A percentile compares a stretch with the other conserved stretches of the same genome.
phyloP scores from a whole-genome alignment of 2,329 filamentous ascomycete genomes.

The Cladorrhinum sp. region DNA sequence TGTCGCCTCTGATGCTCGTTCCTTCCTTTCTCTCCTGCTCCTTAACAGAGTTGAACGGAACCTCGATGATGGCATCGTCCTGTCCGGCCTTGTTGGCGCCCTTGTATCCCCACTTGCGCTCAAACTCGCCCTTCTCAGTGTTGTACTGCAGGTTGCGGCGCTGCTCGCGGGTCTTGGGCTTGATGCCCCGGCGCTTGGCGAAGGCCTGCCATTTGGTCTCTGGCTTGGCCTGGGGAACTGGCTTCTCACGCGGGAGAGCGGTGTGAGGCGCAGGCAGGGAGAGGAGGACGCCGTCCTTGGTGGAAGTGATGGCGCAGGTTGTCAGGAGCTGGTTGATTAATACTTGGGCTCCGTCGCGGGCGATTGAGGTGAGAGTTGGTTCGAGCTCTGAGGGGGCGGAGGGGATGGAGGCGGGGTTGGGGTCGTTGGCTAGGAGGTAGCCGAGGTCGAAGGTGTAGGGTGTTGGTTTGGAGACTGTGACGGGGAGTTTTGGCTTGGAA shows the following conservation, averaged over 20 bases:
- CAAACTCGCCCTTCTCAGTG: slow-evolving; percentile 81
- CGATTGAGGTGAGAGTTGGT: slow-evolving; percentile 65
- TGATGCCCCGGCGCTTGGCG: slow-evolving; percentile 95
- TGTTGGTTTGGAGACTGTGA: slow-evolving; percentile 75
- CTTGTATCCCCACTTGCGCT: slow-evolving; percentile 92
- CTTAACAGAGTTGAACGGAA: slow-evolving; percentile 78
- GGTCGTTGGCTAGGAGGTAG: slow-evolving; percentile 79
- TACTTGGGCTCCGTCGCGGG: slow-evolving; percentile 86
- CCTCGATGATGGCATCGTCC: slow-evolving; percentile 86
- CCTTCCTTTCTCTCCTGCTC: slow-evolving; percentile 62
- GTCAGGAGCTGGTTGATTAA: slow-evolving; percentile 93
- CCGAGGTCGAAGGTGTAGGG: slow-evolving; percentile 94
- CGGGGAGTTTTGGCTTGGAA: slow-evolving; percentile 50
- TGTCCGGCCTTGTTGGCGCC: slow-evolving; percentile 82
- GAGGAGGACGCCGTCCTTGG: slow-evolving; percentile 69
- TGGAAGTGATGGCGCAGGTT: slow-evolving; percentile 75
- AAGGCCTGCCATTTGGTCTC: slow-evolving; percentile 96
- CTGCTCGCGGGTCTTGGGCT: slow-evolving; percentile 77
- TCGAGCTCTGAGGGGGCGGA: slow-evolving; percentile 55
- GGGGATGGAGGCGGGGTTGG: slow-evolving; percentile 70
- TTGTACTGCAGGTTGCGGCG: slow-evolving; percentile 76
- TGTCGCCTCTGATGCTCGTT: slow-evolving; percentile 59
- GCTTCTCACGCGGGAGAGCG: slow-evolving; percentile 84
- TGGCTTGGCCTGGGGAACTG: slow-evolving; percentile 74
- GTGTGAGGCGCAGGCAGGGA: slow-evolving; percentile 69